A percentile compares a stretch with the other conserved stretches of the same genome.
phyloP scores from a whole-genome alignment of 768 basidiomycete species.

The Rhizopogon vesiculosus region DNA sequence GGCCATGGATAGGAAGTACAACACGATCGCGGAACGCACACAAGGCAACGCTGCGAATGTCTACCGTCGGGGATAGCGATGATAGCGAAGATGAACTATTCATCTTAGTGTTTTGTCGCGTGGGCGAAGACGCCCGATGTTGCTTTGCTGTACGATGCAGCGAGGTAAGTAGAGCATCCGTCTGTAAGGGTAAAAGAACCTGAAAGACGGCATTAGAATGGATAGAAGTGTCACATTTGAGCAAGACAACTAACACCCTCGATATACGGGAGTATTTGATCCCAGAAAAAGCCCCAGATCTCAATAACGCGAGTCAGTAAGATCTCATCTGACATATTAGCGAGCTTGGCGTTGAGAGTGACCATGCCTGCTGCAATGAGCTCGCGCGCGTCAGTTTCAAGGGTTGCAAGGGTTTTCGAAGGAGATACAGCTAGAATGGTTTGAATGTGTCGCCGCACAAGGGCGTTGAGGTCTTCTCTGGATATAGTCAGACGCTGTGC shows the following conservation, averaged over 20 bases:
- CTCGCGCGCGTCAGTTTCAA: conserved; percentile 78
- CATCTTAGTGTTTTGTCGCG: conserved; percentile 45
- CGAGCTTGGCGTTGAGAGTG: conserved; percentile 82
- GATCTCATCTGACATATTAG: conserved; percentile 71
- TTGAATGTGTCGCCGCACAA: conserved; percentile 77
- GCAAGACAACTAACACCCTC: conserved; percentile 61
- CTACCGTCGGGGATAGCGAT: conserved; percentile 52
- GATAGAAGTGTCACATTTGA: conserved; percentile 7
- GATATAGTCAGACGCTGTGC: conserved; percentile 7
- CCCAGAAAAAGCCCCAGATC: conserved; percentile 93
- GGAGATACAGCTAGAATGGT: conserved; percentile 69
- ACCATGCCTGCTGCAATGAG: conserved; percentile 88
- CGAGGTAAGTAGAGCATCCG: conserved; percentile 58
- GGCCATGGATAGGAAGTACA: conserved; percentile 58
- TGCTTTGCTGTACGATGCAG: conserved; percentile 59
- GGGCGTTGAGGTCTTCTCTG: conserved; percentile 84
- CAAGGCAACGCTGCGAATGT: conserved; percentile 77
- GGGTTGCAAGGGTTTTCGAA: conserved; percentile 63
- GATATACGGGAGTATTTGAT: conserved; percentile 79
- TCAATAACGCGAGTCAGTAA: conserved; percentile 77
- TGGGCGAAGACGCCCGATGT: conserved; percentile 48
- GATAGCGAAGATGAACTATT: conserved; percentile 16
- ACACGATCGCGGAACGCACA: conserved; percentile 78
- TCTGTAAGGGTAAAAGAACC: conserved; percentile 60
- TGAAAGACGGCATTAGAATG: conserved; percentile 30